These are phyloP conservation scores for Myxozyma kluyveri DNA, from an alignment of 805 yeast genomes.

Conservation along the genomic window DNA sequence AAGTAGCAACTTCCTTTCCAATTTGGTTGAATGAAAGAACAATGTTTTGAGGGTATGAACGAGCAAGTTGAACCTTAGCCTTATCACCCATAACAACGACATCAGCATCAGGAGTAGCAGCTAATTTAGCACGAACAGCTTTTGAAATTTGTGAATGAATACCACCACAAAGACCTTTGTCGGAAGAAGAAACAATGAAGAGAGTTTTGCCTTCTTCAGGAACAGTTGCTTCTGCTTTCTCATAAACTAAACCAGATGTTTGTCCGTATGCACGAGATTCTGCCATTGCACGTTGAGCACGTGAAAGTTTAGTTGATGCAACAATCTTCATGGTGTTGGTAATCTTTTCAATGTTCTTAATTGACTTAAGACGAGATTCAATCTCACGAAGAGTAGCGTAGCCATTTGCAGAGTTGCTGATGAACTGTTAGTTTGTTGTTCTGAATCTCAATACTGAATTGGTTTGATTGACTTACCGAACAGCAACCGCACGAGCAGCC, in stretches of 20 bases:
- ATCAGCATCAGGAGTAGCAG: slow-evolving; percentile 50
- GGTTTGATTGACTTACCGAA: slow-evolving; percentile 34
- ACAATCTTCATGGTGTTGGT: slow-evolving; percentile 99
- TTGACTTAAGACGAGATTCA: slow-evolving; percentile 95
- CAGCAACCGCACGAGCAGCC: slow-evolving; percentile 32
- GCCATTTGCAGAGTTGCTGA: slow-evolving; percentile 4
- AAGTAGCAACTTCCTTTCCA: slow-evolving; percentile 96
- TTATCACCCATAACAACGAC: slow-evolving; percentile 92
- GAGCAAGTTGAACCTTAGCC: slow-evolving; percentile 79
- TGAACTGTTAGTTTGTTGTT: neutral
- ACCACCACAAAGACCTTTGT: slow-evolving; percentile 98
- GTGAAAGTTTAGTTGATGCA: slow-evolving; percentile 92
- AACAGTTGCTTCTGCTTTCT: slow-evolving; percentile 42
- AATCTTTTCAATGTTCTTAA: slow-evolving; percentile 97
- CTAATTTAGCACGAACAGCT: slow-evolving; percentile 57
- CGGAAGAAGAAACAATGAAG: slow-evolving; percentile 86
- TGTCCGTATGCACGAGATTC: slow-evolving; percentile 80
- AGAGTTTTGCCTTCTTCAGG: slow-evolving; percentile 56
- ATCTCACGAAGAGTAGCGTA: slow-evolving; percentile 95
- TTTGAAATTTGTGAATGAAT: slow-evolving; percentile 94
- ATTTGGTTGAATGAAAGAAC: slow-evolving; percentile 81
- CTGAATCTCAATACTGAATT: neutral
- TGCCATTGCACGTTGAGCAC: slow-evolving; percentile 93
- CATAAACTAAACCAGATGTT: slow-evolving; percentile 74
- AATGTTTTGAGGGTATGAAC: slow-evolving; percentile 71